Base-by-base conservation (phyloP, 768 basidiomycete genomes). In the Chalciporus chontae region DNA sequence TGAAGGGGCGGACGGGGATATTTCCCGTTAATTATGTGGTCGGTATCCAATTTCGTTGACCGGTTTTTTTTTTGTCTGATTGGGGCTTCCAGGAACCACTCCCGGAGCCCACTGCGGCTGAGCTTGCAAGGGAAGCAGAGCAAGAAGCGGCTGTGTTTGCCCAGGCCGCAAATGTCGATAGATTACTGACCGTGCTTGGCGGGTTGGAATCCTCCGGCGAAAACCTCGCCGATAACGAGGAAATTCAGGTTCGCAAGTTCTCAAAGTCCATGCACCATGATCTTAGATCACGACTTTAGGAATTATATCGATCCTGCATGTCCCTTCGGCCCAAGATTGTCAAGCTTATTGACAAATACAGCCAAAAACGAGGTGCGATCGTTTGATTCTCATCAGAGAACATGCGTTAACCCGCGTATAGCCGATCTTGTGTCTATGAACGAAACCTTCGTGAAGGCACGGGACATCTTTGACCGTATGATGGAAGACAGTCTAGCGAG, bases 11-110 rank as follows among this genome's bases (percentile, higher is more conserved):
- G 50, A 92, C 93, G 3, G 93, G 93, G 39, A 98, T 98, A 41
- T 97, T 98, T 69, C 95, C 95, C 0, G 91, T 95, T 17, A 96
- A 95, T 66, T 96, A 97, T 71, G 92, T 97, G 58, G 91, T 90
- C 59, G 7, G 85, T 77, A 32, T 52, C 46, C 39, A 42, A 43
- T 26, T 21, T 14, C 17, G 15, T 48, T 19, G 27, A 50, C 13
- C 7, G 8, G 26, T n/a, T 0, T 34, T 38, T 34, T 38, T 41
- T 17, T 32, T 39, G 5, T 40, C 44, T 44, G 19, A 52, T 50
- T 29, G 13, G 17, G 14, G 18, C 13, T 17, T 21, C 11, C 62
- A 91, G 90, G 87, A 92, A 79, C 75, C 84, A 3, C 74, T 97
- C 53, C 90, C 93, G 0, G 92, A 95, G 48, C 90, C 89, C 0